These are phyloP conservation scores for Nemania sp. DNA, from an alignment of 2,329 filamentous ascomycete species.

Conservation along the genomic window DNA sequence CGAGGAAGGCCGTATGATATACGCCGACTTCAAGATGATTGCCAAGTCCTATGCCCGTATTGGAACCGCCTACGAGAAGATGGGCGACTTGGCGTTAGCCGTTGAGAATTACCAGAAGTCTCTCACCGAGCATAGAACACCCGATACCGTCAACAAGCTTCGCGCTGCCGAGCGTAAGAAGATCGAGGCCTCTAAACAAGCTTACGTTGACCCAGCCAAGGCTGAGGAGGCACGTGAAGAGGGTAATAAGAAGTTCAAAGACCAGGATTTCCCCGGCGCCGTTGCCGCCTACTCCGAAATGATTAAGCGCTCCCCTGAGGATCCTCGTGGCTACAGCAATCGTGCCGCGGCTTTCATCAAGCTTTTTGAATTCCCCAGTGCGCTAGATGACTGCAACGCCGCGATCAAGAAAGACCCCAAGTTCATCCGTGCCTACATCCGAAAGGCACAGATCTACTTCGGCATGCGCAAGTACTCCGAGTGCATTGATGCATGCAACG, in stretches of 20 bases:
- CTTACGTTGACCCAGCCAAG: conserved; percentile 90
- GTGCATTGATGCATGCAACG: conserved; percentile 88
- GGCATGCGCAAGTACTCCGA: conserved; percentile 99
- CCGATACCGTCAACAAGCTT: conserved; percentile 92
- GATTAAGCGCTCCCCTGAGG: conserved; percentile 93
- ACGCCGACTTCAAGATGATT: conserved; percentile 97
- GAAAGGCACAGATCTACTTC: conserved; percentile 94
- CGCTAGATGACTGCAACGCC: conserved; percentile 89
- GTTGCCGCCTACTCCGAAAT: conserved; percentile 96
- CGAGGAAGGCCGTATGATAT: conserved; percentile 87
- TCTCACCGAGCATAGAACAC: conserved; percentile 95
- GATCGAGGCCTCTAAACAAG: conserved; percentile 77
- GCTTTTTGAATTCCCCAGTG: conserved; percentile 93
- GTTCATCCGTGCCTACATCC: conserved; percentile 96
- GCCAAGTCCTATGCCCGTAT: conserved; percentile 98
- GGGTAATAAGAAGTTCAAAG: conserved; percentile 97
- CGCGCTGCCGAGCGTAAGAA: conserved; percentile 90
- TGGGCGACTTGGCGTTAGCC: conserved; percentile 81
- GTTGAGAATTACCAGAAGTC: conserved; percentile 93
- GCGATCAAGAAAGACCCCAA: conserved; percentile 91
- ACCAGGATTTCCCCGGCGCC: conserved; percentile 92
- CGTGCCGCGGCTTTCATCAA: conserved; percentile 97
- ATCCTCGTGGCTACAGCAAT: conserved; percentile 96
- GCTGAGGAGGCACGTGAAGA: conserved; percentile 95
- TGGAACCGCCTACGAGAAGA: conserved; percentile 91